A percentile compares a stretch with the other conserved stretches of the same genome.
These are phyloP conservation scores for Suhomyces emberorum DNA, from an alignment of 805 yeast species.

Conservation along the genomic window DNA sequence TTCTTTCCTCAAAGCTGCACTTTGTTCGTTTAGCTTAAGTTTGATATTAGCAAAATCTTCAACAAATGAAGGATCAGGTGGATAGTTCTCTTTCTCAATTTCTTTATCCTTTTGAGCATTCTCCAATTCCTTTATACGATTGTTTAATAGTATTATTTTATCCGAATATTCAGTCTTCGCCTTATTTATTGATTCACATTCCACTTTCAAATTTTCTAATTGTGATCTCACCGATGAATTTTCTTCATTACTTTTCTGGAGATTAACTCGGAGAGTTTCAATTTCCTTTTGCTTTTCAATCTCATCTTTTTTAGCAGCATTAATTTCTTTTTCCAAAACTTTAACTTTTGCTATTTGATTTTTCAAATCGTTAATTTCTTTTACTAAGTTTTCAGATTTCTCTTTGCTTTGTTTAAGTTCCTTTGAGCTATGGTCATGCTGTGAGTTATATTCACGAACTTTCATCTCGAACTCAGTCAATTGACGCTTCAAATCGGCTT, in stretches of 20 bases:
- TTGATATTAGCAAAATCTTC: conserved; percentile 48
- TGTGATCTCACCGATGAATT: conserved; percentile 3
- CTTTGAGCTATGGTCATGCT: conserved; percentile 17
- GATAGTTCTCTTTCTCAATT: conserved; percentile 36
- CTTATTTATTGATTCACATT: conserved; percentile 17
- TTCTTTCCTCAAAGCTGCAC: conserved; percentile 48
- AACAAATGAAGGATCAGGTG: conserved; percentile 33
- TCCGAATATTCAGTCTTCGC: conserved; percentile 26
- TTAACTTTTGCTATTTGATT: conserved; percentile 7
- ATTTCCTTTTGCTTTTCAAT: conserved; percentile 11
- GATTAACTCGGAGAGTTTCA: conserved; percentile 7
- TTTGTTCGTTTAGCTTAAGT: conserved; percentile 49
- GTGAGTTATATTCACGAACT: conserved; percentile 10
- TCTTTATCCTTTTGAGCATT: conserved; percentile 12
- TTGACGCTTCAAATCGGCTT: conserved; percentile 13
- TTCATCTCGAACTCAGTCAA: conserved; percentile 13
- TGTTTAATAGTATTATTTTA: conserved; percentile 23
- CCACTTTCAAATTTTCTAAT: conserved; percentile 20
- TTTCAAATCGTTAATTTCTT: conserved; percentile 10
- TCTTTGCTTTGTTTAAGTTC: conserved; percentile 19
- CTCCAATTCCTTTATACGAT: conserved; percentile 21
- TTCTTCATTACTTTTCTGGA: conserved; percentile 7
- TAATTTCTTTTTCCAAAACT: conserved; percentile 6
- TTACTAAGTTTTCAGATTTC: conserved; percentile 11
- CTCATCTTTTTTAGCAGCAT: conserved; percentile 4